Evolutionary conservation across 371 early-diverging fungal genomes (phyloP).

Genomic region (Capniomyces stellatus): DNA sequence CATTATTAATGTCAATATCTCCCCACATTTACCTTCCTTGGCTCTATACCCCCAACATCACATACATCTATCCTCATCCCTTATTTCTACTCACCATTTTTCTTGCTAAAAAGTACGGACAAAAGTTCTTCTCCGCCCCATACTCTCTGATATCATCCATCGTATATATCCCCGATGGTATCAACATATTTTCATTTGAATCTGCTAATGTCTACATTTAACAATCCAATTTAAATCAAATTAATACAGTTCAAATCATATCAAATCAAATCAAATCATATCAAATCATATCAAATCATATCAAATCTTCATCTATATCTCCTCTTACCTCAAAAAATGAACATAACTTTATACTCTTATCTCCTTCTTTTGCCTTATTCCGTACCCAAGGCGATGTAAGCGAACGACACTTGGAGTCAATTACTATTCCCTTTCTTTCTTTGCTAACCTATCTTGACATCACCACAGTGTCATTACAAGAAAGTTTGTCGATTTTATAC

Average conservation of each 20-base stretch:
- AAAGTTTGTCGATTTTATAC: too few relatives aligned
- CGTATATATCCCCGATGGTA: constrained; percentile 90
- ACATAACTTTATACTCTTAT: constrained; percentile 42
- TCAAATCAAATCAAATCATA: not conserved
- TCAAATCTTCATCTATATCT: not conserved
- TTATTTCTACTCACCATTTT: constrained; percentile 28
- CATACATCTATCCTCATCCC: too few relatives aligned
- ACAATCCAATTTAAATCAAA: not conserved
- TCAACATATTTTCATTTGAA: constrained; percentile 41
- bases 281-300: not conserved
- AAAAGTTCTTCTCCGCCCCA: constrained; percentile 52
- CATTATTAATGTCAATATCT: too few relatives aligned
- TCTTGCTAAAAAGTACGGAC: constrained; percentile 94
- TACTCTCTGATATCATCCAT: constrained; percentile 80
- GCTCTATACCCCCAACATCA: too few relatives aligned
- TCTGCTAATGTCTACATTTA: constrained; percentile 38
- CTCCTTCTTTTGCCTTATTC: constrained; percentile 35
- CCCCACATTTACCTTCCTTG: too few relatives aligned
- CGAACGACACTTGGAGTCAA: constrained; percentile 81
- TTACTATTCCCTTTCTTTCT: constrained; percentile 67
- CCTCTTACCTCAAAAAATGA: constrained; percentile 52
- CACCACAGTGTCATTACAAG: constrained; percentile 14
- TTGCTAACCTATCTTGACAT: constrained; percentile 23
- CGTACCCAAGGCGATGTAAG: constrained; percentile 92
- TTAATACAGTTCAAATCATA: not conserved